These are phyloP conservation scores for Aquilaria sinensis DNA, from an alignment of 345 rosid species.

Conservation along the genomic window DNA sequence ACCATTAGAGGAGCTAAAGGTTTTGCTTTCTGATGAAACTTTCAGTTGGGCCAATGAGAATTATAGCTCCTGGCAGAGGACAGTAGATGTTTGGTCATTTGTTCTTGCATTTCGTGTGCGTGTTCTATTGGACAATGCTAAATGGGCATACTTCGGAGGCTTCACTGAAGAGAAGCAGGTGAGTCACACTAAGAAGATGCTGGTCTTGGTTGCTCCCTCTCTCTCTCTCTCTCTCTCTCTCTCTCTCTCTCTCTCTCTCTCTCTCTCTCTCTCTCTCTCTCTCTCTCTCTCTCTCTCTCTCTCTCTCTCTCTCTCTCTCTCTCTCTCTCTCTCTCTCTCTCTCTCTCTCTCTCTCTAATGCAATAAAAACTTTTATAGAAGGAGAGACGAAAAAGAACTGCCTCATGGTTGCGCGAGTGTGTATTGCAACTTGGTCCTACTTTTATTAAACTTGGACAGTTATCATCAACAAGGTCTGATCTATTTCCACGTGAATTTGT, in stretches of 20 bases:
- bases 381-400: slow-evolving; percentile 60
- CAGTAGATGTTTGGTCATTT: slow-evolving; percentile 88
- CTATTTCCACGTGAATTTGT: slow-evolving; percentile 86
- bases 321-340: background rate
- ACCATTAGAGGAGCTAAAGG: slow-evolving; percentile 51
- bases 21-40: slow-evolving; percentile 85
- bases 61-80: slow-evolving; percentile 65
- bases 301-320: background rate
- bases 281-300: background rate
- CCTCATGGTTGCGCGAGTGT: slow-evolving; percentile 81
- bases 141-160: slow-evolving; percentile 77
- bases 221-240: slow-evolving; percentile 1
- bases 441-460: slow-evolving; percentile 90
- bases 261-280: slow-evolving; percentile 1
- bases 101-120: slow-evolving; percentile 65
- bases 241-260: background rate
- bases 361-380: slow-evolving; percentile 30
- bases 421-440: slow-evolving; percentile 98
- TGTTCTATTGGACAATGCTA: slow-evolving; percentile 71
- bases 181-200: slow-evolving; percentile 5
- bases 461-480: slow-evolving; percentile 93
- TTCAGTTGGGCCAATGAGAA: slow-evolving; percentile 97
- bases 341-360: background rate
- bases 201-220: too few relatives aligned
- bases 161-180: slow-evolving; percentile 88